These are phyloP conservation scores for Nakazawaea ishiwadae DNA, from an alignment of 805 yeast species.

Conservation along the genomic window DNA sequence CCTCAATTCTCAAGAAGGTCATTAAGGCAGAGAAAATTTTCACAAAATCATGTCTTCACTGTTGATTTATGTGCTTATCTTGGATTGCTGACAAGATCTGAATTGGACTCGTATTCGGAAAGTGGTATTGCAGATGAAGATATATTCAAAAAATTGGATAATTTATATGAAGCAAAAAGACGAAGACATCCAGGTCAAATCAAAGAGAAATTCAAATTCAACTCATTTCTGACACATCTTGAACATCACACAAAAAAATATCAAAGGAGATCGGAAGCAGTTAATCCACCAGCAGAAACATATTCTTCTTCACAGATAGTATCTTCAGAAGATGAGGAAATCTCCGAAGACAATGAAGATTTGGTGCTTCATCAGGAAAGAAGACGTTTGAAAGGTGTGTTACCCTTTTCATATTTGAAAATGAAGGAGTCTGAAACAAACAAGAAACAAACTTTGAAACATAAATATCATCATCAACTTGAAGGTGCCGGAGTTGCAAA, in stretches of 20 bases:
- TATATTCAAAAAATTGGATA: constrained; percentile 23
- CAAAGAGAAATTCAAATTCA: constrained; percentile 23
- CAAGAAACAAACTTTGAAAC: not conserved
- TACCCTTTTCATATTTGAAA: constrained; percentile 22
- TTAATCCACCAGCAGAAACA: not conserved
- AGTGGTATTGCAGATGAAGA: constrained; percentile 23
- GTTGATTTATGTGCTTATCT: constrained; percentile 28
- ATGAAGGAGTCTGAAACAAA: constrained; percentile 7
- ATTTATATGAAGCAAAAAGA: constrained; percentile 20
- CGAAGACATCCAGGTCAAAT: constrained; percentile 20
- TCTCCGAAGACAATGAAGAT: constrained; percentile 12
- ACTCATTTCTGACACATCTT: constrained; percentile 16
- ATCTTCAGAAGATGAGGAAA: constrained; percentile 16
- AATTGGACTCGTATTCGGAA: constrained; percentile 24
- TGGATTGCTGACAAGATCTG: constrained; percentile 24
- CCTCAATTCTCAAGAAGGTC: constrained; percentile 14
- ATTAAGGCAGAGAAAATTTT: constrained; percentile 24
- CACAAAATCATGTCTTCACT: constrained; percentile 30
- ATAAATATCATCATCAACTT: no score
- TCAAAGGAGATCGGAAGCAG: constrained; percentile 12
- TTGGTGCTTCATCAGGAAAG: not conserved
- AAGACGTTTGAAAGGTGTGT: constrained; percentile 18
- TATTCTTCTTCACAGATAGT: constrained; percentile 1
- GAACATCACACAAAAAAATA: constrained; percentile 15
- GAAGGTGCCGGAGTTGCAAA: constrained; percentile 19